phyloP scores from a whole-genome alignment of 805 yeast species.

The Grigorovia jiainica region DNA sequence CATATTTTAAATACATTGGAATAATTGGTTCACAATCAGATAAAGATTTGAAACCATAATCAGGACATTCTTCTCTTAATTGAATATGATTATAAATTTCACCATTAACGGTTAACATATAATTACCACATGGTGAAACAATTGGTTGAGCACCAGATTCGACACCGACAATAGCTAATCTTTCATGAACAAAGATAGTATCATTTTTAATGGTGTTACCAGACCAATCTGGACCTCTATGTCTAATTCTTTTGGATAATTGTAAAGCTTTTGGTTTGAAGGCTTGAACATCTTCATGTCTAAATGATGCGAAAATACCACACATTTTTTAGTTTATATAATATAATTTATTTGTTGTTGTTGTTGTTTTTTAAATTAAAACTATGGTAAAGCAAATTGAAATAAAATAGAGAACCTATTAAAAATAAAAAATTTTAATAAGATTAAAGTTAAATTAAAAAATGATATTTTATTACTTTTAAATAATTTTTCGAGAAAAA shows the following conservation, averaged over 20 bases:
- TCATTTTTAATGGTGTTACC: slow-evolving; percentile 75
- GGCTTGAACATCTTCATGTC: slow-evolving; percentile 65
- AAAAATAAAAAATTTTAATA: too few relatives aligned
- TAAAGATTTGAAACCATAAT: slow-evolving; percentile 72
- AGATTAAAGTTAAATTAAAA: too few relatives aligned
- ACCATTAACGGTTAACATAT: slow-evolving; percentile 84
- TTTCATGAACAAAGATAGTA: slow-evolving; percentile 86
- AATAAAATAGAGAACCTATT: too few relatives aligned
- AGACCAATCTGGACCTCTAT: slow-evolving; percentile 99
- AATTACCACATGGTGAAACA: slow-evolving; percentile 64
- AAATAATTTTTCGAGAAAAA: too few relatives aligned
- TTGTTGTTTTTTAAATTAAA: background rate
- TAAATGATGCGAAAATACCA: slow-evolving; percentile 93
- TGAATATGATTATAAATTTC: slow-evolving; percentile 96
- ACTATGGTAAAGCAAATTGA: background rate
- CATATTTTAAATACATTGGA: slow-evolving; percentile 83
- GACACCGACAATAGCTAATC: slow-evolving; percentile 94
- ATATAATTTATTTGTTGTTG: background rate
- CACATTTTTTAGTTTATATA: slow-evolving; percentile 50
- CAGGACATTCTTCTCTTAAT: slow-evolving; percentile 64
- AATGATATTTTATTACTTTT: too few relatives aligned
- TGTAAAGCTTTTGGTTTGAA: slow-evolving; percentile 87
- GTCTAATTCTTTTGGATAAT: slow-evolving; percentile 87
- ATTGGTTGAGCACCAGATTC: slow-evolving; percentile 99
- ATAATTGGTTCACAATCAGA: slow-evolving; percentile 97